phyloP scores from a whole-genome alignment of 805 yeast genomes.

The Blastobotrys chiropterorum region DNA sequence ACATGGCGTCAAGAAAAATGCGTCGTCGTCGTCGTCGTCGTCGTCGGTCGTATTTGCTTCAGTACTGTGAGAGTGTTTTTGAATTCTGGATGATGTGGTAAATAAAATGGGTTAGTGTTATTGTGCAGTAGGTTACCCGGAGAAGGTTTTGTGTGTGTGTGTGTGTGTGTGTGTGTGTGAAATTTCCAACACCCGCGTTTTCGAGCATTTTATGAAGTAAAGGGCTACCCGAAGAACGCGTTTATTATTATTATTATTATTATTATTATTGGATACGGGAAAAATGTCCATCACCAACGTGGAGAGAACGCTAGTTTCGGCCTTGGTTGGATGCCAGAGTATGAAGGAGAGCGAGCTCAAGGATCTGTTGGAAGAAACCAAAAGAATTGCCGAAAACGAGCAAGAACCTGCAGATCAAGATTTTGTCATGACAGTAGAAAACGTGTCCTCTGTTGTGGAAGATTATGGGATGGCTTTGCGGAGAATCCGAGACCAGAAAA shows the following conservation, averaged over 20 bases:
- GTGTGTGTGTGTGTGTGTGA: background rate
- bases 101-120: background rate
- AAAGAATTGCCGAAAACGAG: background rate
- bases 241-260: too few species aligned
- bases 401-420: background rate
- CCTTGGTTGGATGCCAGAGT: slow-evolving; percentile 9
- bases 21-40: background rate
- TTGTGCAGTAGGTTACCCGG: background rate
- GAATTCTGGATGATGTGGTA: slow-evolving; percentile 1
- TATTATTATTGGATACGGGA: too few species aligned
- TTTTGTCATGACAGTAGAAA: background rate
- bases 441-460: slow-evolving; percentile 27
- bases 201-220: too few species aligned
- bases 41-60: background rate
- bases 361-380: background rate
- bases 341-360: slow-evolving; percentile 5
- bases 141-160: too few species aligned
- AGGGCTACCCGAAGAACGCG: too few species aligned
- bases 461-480: slow-evolving; percentile 35
- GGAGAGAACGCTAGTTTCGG: slow-evolving; percentile 10
- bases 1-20: slow-evolving; percentile 11
- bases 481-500: slow-evolving; percentile 33
- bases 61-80: background rate
- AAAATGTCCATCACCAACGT: slow-evolving; percentile 5
- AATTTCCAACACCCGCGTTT: background rate